These are phyloP conservation scores for Pisolithus sp. DNA, from an alignment of 768 basidiomycete species.

Conservation along the genomic window DNA sequence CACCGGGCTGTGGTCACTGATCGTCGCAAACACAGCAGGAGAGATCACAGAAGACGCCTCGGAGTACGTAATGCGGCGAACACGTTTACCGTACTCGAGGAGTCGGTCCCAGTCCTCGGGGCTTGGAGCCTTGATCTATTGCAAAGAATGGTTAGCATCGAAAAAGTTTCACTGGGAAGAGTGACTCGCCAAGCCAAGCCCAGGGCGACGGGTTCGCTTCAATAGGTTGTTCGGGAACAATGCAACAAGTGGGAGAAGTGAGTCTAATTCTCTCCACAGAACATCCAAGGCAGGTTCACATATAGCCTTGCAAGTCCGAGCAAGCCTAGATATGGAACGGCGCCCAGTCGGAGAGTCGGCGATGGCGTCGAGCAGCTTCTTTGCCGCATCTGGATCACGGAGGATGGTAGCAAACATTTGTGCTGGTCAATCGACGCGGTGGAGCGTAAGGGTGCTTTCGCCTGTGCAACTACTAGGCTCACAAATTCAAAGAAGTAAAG, in stretches of 20 bases:
- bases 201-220: constrained; percentile 66
- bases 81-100: constrained; percentile 60
- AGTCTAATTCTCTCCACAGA: constrained; percentile 76
- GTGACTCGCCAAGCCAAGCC: constrained; percentile 64
- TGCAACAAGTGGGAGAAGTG: constrained; percentile 62
- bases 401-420: constrained; percentile 49
- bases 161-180: not conserved
- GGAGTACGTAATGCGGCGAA: constrained; percentile 63
- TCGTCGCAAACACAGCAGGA: constrained; percentile 57
- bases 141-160: constrained; percentile 6
- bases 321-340: constrained; percentile 61
- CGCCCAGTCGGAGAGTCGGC: constrained; percentile 57
- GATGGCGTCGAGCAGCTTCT: constrained; percentile 45
- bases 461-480: constrained; percentile 24
- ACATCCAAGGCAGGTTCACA: constrained; percentile 65
- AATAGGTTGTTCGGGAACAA: constrained; percentile 63
- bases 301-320: constrained; percentile 70
- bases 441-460: constrained; percentile 23
- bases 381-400: constrained; percentile 55
- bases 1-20: constrained; percentile 58
- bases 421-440: constrained; percentile 41
- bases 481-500: constrained; percentile 29
- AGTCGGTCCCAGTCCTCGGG: constrained; percentile 65
- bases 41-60: constrained; percentile 60
- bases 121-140: constrained; percentile 53